Evolutionary conservation across 768 basidiomycete genomes (phyloP), one percentile per base, ranked within the genome.

Genomic region (Trametes meyenii): DNA sequence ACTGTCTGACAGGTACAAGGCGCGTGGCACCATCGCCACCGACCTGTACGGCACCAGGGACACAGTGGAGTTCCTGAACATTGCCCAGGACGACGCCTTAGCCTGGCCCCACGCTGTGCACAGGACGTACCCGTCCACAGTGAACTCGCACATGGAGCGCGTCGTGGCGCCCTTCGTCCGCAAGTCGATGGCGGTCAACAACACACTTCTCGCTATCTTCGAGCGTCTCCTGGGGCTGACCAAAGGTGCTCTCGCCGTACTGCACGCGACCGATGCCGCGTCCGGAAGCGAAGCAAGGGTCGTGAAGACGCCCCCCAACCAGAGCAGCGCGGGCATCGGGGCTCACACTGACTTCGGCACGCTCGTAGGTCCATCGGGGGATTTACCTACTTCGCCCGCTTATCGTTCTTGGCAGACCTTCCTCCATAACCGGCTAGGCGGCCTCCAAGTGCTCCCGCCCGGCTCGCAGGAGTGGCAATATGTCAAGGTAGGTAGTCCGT

Each of bases 341-440:
- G 82, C 83, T 1, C 89, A 90, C 69, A 88, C 87, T 2, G 88
- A 89, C 71, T 89, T 89, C 63, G 87, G 88, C n/a, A 85, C 84
- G n/a, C 69, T 89, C 58, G 86, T 87, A 65, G 68, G 81, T 50
- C 21, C 17, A 48, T 59, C 44, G 26, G 17, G 26, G 55, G 26
- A 49, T 58, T 54, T 57, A 58, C 42, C 55, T 55, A 17, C 35
- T 50, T 55, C 44, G 36, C 49, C 21, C 19, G 55, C 62, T 60
- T 21, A 55, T 35, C 60, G 23, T 1, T 35, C 43, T 36, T 19
- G 23, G 23, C 59, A 77, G 73, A 74, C 76, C 1, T 73, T 79
- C 59, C 69, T 79, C 42, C 73, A 76, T 62, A 80, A 80, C 61
- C 74, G 76, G n/a, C 69, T 80, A 6, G 79, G 79, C 13, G 79